These are phyloP conservation scores for Afroboletus lepidellus DNA, from an alignment of 1,284 basidiomycete genomes.

Conservation along the genomic window DNA sequence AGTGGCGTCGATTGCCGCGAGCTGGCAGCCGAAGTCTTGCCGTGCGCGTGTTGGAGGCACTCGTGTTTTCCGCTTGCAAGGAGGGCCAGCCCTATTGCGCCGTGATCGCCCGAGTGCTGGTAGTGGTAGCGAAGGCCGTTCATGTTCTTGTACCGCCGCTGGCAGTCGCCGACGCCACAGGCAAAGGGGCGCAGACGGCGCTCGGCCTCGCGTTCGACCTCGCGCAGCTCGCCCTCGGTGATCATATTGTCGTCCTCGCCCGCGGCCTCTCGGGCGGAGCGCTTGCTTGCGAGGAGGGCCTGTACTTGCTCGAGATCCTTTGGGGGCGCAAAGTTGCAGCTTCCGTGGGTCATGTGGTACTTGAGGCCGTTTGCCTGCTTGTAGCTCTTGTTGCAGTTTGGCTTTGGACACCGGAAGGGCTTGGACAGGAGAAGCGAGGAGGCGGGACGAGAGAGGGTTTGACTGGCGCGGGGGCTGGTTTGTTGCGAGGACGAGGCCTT, in stretches of 20 bases:
- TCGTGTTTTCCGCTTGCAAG: constrained; percentile 85
- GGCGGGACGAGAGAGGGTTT: constrained; percentile 51
- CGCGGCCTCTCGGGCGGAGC: constrained; percentile 40
- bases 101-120: constrained; percentile 94
- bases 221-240: constrained; percentile 66
- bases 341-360: constrained; percentile 94
- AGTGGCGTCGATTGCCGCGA: constrained; percentile 36
- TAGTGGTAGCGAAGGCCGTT: constrained; percentile 96
- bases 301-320: constrained; percentile 75
- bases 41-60: constrained; percentile 38
- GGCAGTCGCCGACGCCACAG: constrained; percentile 88
- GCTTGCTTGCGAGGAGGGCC: constrained; percentile 62
- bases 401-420: constrained; percentile 95
- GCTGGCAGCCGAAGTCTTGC: constrained; percentile 29
- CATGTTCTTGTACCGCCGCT: constrained; percentile 97
- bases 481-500: constrained; percentile 21
- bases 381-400: constrained; percentile 98
- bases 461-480: constrained; percentile 39
- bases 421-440: constrained; percentile 66
- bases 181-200: constrained; percentile 80
- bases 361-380: constrained; percentile 97
- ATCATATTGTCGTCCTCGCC: constrained; percentile 42
- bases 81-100: constrained; percentile 80
- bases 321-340: constrained; percentile 87
- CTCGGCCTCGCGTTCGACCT: constrained; percentile 82